Evolutionary conservation across 2,329 filamentous ascomycete species (phyloP), one percentile per base, ranked within the genome.

Genomic region (Aspergillus ruber): DNA sequence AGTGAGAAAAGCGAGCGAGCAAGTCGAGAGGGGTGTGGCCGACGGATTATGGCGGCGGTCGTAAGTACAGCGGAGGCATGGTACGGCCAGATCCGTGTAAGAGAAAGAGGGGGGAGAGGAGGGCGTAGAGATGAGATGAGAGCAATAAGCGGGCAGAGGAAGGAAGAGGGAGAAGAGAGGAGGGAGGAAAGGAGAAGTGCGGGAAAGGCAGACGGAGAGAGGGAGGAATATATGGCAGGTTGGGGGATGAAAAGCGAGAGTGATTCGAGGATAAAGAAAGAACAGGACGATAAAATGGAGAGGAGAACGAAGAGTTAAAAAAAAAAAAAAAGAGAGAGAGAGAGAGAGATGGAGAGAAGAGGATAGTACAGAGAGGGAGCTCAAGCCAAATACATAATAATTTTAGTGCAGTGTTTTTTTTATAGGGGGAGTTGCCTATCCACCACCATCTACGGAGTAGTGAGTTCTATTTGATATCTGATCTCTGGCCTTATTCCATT

Each of bases 1-100:
- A 35, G 40, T 40, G 48, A 48, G 9, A 18, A 29, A 29, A 29
- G 25, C 25, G 25, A 29, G 25, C 25, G 35, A 38, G 35, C 15
- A 15, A 15, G 35, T 49, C 43, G 43, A 55, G 45, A 51, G 50
- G 48, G 48, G 43, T 43, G 43, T 43, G 44, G 54, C 56, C 58
- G 55, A 60, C 53, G 49, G 55, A 64, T 54, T 64, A 64, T 57
- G 63, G 62, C 57, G 58, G 59, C 56, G 59, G 57, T 59, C 49
- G 61, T 54, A 55, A 59, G 51, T 49, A 54, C 56, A 51, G 56
- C 53, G 58, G 55, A 60, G 59, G 56, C 62, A 66, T 65, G 59
- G 49, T 63, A 60, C 48, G 54, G 48, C 43, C 43, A 46, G 43
- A 43, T 35, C 36, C 36, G 36, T 39, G 36, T 15, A 17, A 46